phyloP scores from a whole-genome alignment of 305 asterid species.

The Coffea humblotiana region DNA sequence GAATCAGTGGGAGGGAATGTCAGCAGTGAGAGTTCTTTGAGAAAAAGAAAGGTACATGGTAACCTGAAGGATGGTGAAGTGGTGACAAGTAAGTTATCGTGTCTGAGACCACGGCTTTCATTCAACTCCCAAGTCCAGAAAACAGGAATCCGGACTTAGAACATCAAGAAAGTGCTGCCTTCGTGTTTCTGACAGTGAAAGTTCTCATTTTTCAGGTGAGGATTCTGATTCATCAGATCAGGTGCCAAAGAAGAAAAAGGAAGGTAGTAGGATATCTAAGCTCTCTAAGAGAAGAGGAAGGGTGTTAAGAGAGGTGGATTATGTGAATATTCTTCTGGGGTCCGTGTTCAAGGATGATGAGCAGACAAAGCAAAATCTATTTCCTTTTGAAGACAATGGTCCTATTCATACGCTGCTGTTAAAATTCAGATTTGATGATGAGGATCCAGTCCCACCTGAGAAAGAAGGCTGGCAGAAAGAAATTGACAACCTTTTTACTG shows the following conservation, averaged over 20 bases:
- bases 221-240: neutral
- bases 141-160: slow-evolving; percentile 19
- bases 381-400: slow-evolving; percentile 21
- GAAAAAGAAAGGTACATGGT: too few species aligned
- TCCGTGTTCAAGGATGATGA: slow-evolving; percentile 30
- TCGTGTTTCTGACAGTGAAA: neutral
- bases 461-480: slow-evolving; percentile 32
- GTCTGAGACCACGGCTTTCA: neutral
- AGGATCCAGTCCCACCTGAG: slow-evolving; percentile 21
- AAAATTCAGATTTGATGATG: slow-evolving; percentile 41
- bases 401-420: slow-evolving; percentile 30
- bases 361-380: slow-evolving; percentile 10
- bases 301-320: slow-evolving; percentile 19
- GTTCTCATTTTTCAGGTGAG: slow-evolving; percentile 15
- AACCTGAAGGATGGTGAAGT: too few species aligned
- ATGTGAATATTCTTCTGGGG: slow-evolving; percentile 38
- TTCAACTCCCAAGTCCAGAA: slow-evolving; percentile 11
- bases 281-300: slow-evolving; percentile 16
- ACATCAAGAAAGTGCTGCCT: slow-evolving; percentile 13
- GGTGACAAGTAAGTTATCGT: too few species aligned
- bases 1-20: too few species aligned
- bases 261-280: slow-evolving; percentile 7
- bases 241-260: slow-evolving; percentile 7
- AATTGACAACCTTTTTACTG: slow-evolving; percentile 27
- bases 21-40: too few species aligned